Evolutionary conservation across 352 stramenopile species (phyloP), one percentile per base, ranked within the genome.

Genomic region (Ophiocytium majus): DNA sequence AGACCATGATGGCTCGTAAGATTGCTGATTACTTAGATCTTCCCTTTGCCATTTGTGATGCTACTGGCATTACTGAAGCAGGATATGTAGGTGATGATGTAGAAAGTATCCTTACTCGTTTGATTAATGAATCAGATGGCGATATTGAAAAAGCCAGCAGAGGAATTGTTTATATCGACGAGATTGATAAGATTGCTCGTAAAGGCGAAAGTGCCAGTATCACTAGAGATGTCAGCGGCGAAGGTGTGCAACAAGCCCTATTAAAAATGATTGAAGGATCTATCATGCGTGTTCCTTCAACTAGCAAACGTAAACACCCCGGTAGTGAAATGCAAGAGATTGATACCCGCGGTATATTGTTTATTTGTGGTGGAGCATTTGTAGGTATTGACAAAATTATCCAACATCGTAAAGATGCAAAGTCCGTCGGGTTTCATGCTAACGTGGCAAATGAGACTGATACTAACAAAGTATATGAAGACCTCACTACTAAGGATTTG

Each of bases 51-150:
- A 98, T 99, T 89, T 92, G 95, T 0, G 96, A 99, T 90, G 96
- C 97, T 0, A 99, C 96, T 34, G 97, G 92, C 85, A 91, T 99
- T 10, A 99, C 97, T 0, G 95, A 99, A 88, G 96, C 96, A 17
- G 97, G 97, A 17, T 99, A 98, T 89, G 96, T 99, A 10, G 97
- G 97, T 14, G 96, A 99, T 87, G 97, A 99, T 90, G 96, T 99
- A 5, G 96, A 99, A 90, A 97, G 93, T 63, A 96, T 99, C 80
- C 89, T 99, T 74, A 97, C 96, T 89, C 98, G 98, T 89, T 87
- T 99, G 34, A 98, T 98, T 90, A 91, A 98, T 80, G 95, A 96
- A 82, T 94, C 94, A 87, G 97, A 96, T 84, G 96, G 97, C 89
- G 96, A 98, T 88, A 87, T 98, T 50, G 95, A 98, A 84, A 91